Evolutionary conservation across 768 basidiomycete species (phyloP).

Genomic region (Basidioascus undulatus): DNA sequence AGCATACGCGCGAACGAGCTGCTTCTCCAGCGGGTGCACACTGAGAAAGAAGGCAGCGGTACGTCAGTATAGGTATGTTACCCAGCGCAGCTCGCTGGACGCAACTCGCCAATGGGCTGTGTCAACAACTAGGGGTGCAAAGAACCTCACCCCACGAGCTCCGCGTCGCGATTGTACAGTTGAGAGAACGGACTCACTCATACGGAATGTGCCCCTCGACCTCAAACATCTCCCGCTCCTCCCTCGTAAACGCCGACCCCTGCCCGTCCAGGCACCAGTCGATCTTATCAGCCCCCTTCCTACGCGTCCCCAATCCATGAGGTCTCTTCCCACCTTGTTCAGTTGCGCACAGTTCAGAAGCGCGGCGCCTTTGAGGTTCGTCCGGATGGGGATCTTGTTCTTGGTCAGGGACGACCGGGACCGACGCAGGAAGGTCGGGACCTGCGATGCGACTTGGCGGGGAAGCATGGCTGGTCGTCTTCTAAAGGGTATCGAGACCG

Average conservation of each 20-base stretch:
- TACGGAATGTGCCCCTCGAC: constrained; percentile 19
- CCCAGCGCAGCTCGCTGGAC: too few species aligned
- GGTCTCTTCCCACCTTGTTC: constrained; percentile 27
- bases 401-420: constrained; percentile 1
- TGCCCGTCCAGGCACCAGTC: constrained; percentile 4
- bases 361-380: constrained; percentile 30
- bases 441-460: too few species aligned
- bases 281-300: neutral
- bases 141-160: too few species aligned
- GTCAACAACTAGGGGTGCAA: too few species aligned
- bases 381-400: constrained; percentile 1
- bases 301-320: neutral
- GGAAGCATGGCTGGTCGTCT: too few species aligned
- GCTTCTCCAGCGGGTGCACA: constrained; percentile 43
- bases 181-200: constrained; percentile 17
- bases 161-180: too few species aligned
- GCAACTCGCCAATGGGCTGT: too few species aligned
- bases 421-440: too few species aligned
- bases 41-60: constrained; percentile 28
- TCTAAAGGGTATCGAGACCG: too few species aligned
- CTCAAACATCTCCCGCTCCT: constrained; percentile 44
- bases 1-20: constrained; percentile 44
- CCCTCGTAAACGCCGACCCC: constrained; percentile 45
- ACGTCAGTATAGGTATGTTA: too few species aligned
- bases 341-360: constrained; percentile 41